Conservation (phyloP, 768 basidiomycete species). For the Lactifluus rugatus region DNA sequence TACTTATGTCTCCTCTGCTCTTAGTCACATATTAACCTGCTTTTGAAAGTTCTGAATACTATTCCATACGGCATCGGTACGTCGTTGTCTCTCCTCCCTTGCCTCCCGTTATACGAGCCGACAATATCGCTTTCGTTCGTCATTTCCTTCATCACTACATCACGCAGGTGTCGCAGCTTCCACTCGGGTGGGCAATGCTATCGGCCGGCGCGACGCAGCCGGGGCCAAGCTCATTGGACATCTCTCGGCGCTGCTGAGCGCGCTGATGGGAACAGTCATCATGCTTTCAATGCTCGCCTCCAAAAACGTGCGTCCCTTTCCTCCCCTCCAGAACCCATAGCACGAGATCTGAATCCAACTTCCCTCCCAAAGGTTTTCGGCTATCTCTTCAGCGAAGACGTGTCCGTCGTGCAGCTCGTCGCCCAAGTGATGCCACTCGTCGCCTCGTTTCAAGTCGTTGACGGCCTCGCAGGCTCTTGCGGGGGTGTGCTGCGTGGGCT, state of each 20-base stretch:
- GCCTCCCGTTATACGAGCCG: background rate
- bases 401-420: constrained; percentile 40
- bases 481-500: constrained; percentile 42
- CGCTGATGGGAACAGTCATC: constrained; percentile 45
- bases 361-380: constrained; percentile 42
- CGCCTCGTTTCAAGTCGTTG: constrained; percentile 46
- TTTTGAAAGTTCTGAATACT: constrained; percentile 48
- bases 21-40: background rate
- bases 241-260: constrained; percentile 53
- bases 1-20: background rate
- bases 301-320: constrained; percentile 43
- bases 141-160: background rate
- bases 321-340: background rate
- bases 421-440: constrained; percentile 43
- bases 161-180: constrained; percentile 54
- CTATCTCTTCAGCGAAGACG: constrained; percentile 59
- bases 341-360: background rate
- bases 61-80: constrained; percentile 64
- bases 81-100: background rate
- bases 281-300: constrained; percentile 49
- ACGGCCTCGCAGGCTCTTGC: constrained; percentile 43
- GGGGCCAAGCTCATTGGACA: constrained; percentile 53
- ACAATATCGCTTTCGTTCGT: background rate
- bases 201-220: constrained; percentile 44
- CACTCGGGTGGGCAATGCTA: constrained; percentile 61